Base-by-base conservation (phyloP, 257 asterid species). In the Solanum habrochaites region DNA sequence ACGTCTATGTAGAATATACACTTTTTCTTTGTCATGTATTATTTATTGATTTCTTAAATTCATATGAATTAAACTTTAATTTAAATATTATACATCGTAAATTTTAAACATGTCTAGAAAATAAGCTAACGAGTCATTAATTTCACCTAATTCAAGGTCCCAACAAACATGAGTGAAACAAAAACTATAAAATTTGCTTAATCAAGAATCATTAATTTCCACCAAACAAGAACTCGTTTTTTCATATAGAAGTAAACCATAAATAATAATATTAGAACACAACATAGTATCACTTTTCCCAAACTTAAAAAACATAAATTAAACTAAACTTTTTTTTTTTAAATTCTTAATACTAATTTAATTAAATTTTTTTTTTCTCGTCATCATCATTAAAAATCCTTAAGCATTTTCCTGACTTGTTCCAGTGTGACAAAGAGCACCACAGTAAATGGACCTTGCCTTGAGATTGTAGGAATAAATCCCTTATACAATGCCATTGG, bases 351-450 rank as follows among this genome's bases (percentile, higher is more conserved):
- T 72, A 72, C 29, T 72, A 72, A 32, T 4, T 8, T 4, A 13
- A 52, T 58, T 25, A 25, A 2, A 3, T 32, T 29, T 0, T 7
- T 32, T 70, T 31, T 71, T 58, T 87, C 70, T 93, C 93, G 12
- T 92, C 95, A 52, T 92, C 91, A 83, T 91, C 90, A 49, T 58
- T 47, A 52, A 88, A 93, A 93, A 88, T 96, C 98, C 88, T 94
- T 95, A 15, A 95, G 92, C 92, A 96, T 45, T 77, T 96, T 94
- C 77, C 98, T 91, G 88, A 95, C 98, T 89, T 96, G 99, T 73
- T 96, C 99, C 85, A 96, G 88, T 11, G 99, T 95, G 25, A 96
- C 99, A 87, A 96, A 96, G 56, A 96, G 95, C 90, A 96, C 99
- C 40, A 96, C 69, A 16, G 98, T 95, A 72, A 95, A 96, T 4